phyloP scores from a whole-genome alignment of 2,329 filamentous ascomycete genomes.

The Epichloe aotearoae region DNA sequence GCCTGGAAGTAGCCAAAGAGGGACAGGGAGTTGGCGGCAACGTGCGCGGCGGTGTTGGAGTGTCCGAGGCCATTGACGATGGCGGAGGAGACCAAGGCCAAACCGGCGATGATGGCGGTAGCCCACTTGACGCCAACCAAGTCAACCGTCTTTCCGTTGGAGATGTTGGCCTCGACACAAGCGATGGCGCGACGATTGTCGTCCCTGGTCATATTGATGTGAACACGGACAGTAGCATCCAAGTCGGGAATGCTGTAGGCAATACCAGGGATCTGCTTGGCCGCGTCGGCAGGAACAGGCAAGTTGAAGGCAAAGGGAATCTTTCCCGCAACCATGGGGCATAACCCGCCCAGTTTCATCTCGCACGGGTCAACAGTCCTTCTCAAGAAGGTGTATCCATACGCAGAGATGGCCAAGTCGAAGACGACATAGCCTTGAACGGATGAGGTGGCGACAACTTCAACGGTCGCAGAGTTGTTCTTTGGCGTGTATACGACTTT shows the following conservation, averaged over 20 bases:
- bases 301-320: slow-evolving; percentile 64
- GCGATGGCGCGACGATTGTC: slow-evolving; percentile 49
- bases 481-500: slow-evolving; percentile 66
- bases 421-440: slow-evolving; percentile 74
- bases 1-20: slow-evolving; percentile 91
- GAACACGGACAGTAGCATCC: slow-evolving; percentile 71
- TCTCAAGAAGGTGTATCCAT: slow-evolving; percentile 62
- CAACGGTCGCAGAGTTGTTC: slow-evolving; percentile 59
- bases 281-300: slow-evolving; percentile 39
- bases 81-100: slow-evolving; percentile 73
- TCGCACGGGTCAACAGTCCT: slow-evolving; percentile 64
- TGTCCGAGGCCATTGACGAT: slow-evolving; percentile 83
- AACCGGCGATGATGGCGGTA: slow-evolving; percentile 73
- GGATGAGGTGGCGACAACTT: slow-evolving; percentile 68
- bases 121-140: slow-evolving; percentile 80
- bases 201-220: slow-evolving; percentile 56
- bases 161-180: slow-evolving; percentile 77
- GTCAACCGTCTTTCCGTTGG: slow-evolving; percentile 87
- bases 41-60: slow-evolving; percentile 86
- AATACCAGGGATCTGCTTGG: slow-evolving; percentile 62
- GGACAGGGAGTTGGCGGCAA: slow-evolving; percentile 87
- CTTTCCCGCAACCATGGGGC: slow-evolving; percentile 79
- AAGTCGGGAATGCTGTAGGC: slow-evolving; percentile 85
- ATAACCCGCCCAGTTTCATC: slow-evolving; percentile 58
- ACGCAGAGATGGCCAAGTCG: slow-evolving; percentile 63